A percentile compares a stretch with the other conserved stretches of the same genome.
Evolutionary conservation across 768 basidiomycete species (phyloP).

Genomic region (Pulveroboletus frians): DNA sequence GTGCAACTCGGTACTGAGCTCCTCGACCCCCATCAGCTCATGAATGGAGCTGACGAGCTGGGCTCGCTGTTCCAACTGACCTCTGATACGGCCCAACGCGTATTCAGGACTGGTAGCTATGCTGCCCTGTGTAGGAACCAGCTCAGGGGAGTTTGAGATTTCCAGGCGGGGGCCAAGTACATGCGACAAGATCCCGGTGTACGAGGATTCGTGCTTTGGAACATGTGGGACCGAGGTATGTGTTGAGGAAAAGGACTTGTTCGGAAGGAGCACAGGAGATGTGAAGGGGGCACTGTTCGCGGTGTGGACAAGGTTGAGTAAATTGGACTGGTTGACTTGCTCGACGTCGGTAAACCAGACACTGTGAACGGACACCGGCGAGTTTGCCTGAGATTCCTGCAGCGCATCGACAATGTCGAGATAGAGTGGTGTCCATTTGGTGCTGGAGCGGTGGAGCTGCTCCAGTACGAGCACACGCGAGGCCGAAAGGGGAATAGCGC

Average conservation of each 20-base stretch:
- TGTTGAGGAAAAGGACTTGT: conserved; percentile 24
- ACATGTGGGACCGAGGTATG: conserved; percentile 46
- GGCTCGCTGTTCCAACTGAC: conserved; percentile 69
- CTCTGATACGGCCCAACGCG: conserved; percentile 87
- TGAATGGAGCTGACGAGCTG: conserved; percentile 62
- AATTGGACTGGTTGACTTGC: conserved; percentile 36
- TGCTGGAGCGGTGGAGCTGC: conserved; percentile 69
- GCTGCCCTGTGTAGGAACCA: conserved; percentile 63
- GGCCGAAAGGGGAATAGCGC: conserved; percentile 55
- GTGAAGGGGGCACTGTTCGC: conserved; percentile 35
- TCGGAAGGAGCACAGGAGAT: conserved; percentile 47
- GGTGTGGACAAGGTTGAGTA: conserved; percentile 49
- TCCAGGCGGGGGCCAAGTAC: conserved; percentile 77
- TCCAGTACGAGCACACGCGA: conserved; percentile 77
- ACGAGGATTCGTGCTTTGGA: conserved; percentile 89
- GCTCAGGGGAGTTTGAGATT: conserved; percentile 76
- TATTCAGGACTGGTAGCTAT: conserved; percentile 90
- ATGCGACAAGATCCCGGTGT: conserved; percentile 82
- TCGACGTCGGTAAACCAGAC: conserved; percentile 53
- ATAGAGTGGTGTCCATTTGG: conserved; percentile 84
- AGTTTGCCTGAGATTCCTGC: conserved; percentile 49
- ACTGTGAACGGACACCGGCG: conserved; percentile 53
- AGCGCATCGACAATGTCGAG: conserved; percentile 73
- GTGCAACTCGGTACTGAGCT: conserved; percentile 55
- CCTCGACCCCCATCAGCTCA: conserved; percentile 52